phyloP scores from a whole-genome alignment of 2,329 filamentous ascomycete species.

The Ramichloridium luteum region DNA sequence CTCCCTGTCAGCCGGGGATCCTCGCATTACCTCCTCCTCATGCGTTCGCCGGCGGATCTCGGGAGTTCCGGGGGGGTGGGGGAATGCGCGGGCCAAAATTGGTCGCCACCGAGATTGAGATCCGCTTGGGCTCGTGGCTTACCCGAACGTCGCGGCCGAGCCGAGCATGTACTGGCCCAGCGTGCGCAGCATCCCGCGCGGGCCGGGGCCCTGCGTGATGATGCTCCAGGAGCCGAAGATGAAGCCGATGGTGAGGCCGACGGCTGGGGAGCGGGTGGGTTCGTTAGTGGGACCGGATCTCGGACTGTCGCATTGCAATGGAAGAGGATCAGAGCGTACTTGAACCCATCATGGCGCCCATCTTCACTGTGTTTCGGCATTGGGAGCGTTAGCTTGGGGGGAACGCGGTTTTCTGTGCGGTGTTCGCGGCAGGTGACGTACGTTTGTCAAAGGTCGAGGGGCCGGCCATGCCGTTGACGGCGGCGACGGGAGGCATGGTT shows the following conservation, averaged over 20 bases:
- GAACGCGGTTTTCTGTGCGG: neutral
- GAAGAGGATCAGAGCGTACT: conserved; percentile 49
- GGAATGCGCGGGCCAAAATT: conserved; percentile 2
- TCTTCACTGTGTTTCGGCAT: conserved; percentile 57
- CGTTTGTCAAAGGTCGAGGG: conserved; percentile 62
- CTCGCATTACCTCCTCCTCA: too few species aligned
- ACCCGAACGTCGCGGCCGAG: conserved; percentile 94
- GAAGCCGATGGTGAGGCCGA: conserved; percentile 93
- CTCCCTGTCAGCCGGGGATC: too few species aligned
- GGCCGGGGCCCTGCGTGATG: conserved; percentile 84
- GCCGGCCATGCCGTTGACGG: conserved; percentile 30
- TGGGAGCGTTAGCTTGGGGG: conserved; percentile 3
- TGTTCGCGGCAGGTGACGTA: conserved; percentile 32
- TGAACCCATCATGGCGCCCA: conserved; percentile 97
- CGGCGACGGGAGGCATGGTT: conserved; percentile 23
- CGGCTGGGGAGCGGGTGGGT: conserved; percentile 46
- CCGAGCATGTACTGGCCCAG: conserved; percentile 94
- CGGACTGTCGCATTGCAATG: conserved; percentile 6
- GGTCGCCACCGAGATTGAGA: too few species aligned
- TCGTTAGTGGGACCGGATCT: neutral
- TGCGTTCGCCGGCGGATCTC: too few species aligned
- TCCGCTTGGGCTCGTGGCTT: conserved; percentile 22
- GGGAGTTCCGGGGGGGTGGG: too few species aligned
- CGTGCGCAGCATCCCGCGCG: conserved; percentile 87
- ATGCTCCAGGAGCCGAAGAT: conserved; percentile 90